Conservation (phyloP, 2,329 filamentous ascomycete species). For the Lecanicillium sp. region DNA sequence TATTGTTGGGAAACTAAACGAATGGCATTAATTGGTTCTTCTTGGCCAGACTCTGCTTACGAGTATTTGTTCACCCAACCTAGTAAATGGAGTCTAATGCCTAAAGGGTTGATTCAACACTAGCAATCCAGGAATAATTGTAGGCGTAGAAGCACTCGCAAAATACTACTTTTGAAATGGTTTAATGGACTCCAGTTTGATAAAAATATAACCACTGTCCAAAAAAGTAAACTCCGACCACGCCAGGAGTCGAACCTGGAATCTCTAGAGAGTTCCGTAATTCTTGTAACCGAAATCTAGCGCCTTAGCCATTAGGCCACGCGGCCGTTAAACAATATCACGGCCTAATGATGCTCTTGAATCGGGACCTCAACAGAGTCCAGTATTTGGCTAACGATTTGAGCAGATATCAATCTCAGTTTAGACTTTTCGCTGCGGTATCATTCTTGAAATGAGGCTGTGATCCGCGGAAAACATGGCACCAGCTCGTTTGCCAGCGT, state of each 20-base stretch:
- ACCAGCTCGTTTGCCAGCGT: neutral
- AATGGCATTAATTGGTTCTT: too few relatives aligned
- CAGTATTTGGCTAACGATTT: neutral
- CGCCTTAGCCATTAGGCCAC: slow-evolving; percentile 36
- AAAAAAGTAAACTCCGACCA: slow-evolving; percentile 20
- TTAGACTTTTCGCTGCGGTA: neutral
- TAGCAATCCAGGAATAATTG: too few relatives aligned
- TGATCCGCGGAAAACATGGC: neutral
- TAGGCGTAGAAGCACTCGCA: too few relatives aligned
- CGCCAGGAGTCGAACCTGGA: slow-evolving; percentile 36
- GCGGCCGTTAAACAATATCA: slow-evolving; percentile 19
- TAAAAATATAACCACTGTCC: too few relatives aligned
- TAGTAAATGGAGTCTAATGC: too few relatives aligned
- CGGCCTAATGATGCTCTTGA: slow-evolving; percentile 2
- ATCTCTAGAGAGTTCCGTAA: slow-evolving; percentile 26
- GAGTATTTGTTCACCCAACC: too few relatives aligned
- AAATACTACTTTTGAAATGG: too few relatives aligned
- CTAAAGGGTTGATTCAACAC: too few relatives aligned
- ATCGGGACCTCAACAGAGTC: neutral
- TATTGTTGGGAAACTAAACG: too few relatives aligned
- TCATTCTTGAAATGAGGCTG: neutral
- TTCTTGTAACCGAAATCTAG: slow-evolving; percentile 28
- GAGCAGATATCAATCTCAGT: neutral
- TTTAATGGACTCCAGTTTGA: too few relatives aligned
- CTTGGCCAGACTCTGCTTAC: too few relatives aligned